phyloP scores from a whole-genome alignment of 2,329 filamentous ascomycete genomes.

The Neophaeococcomyces mojaviensis region DNA sequence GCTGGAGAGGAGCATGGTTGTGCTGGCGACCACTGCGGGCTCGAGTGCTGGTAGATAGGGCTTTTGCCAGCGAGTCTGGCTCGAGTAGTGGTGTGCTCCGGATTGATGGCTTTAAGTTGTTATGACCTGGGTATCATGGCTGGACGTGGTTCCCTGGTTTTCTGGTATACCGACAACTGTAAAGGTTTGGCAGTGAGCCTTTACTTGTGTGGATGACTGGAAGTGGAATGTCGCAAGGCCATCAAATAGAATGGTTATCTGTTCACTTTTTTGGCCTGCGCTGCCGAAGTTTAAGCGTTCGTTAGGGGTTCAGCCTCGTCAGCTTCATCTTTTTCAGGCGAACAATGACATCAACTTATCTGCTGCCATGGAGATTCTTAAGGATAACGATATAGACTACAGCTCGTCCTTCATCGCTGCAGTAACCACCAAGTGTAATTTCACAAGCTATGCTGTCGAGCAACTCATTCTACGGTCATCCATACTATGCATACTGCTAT shows the following conservation, averaged over 20 bases:
- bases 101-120: background rate
- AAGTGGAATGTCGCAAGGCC: background rate
- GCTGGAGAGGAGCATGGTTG: conserved; percentile 4
- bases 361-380: too few relatives aligned
- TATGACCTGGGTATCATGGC: background rate
- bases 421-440: too few relatives aligned
- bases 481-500: too few relatives aligned
- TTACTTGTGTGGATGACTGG: background rate
- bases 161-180: too few relatives aligned
- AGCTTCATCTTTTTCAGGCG: too few relatives aligned
- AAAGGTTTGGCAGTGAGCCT: too few relatives aligned
- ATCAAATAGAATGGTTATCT: background rate
- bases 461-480: too few relatives aligned
- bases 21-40: background rate
- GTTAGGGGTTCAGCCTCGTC: too few relatives aligned
- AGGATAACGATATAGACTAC: too few relatives aligned
- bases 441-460: too few relatives aligned
- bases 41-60: background rate
- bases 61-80: background rate
- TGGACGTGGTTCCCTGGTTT: background rate
- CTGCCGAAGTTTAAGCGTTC: conserved; percentile 3
- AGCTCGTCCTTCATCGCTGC: too few relatives aligned
- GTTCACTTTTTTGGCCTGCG: background rate
- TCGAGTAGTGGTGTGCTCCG: background rate
- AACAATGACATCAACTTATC: too few relatives aligned